Percentiles rank a stretch among this genome's conserved stretches.
Evolutionary conservation across 192 early-diverging fungal species (phyloP).

Genomic region (Backusella tuberculispora): DNA sequence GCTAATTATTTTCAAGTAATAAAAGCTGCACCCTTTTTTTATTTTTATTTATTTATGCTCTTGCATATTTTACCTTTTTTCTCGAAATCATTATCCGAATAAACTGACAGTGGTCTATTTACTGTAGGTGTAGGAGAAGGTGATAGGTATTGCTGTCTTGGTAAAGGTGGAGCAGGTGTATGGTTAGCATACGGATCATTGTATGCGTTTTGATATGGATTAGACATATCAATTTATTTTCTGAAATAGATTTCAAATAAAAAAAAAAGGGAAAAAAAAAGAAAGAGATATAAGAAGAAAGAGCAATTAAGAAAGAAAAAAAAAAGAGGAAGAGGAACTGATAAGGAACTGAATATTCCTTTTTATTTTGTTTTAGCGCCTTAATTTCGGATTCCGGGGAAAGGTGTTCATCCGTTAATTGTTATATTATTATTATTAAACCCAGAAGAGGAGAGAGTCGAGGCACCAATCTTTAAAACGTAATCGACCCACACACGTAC

Average conservation of each 20-base stretch:
- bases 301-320: neutral
- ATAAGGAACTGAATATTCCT: neutral
- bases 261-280: neutral
- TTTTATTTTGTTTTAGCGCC: slow-evolving; percentile 5
- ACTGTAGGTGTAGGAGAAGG: neutral
- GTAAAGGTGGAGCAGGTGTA: neutral
- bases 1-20: neutral
- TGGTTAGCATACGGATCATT: neutral
- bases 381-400: slow-evolving; percentile 11
- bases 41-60: neutral
- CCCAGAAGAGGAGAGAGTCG: neutral
- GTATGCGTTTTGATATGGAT: neutral
- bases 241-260: neutral
- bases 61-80: neutral
- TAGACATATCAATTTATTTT: neutral
- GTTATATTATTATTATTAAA: neutral
- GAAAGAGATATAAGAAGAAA: neutral
- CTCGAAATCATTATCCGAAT: neutral
- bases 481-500: neutral
- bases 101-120: neutral
- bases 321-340: neutral
- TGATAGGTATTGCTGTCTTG: neutral
- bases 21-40: no score
- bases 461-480: slow-evolving; percentile 11
- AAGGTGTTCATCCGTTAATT: slow-evolving; percentile 6